Evolutionary conservation across 257 asterid species (phyloP), one percentile per base, ranked within the genome.

Genomic region (Penstemon davidsonii): DNA sequence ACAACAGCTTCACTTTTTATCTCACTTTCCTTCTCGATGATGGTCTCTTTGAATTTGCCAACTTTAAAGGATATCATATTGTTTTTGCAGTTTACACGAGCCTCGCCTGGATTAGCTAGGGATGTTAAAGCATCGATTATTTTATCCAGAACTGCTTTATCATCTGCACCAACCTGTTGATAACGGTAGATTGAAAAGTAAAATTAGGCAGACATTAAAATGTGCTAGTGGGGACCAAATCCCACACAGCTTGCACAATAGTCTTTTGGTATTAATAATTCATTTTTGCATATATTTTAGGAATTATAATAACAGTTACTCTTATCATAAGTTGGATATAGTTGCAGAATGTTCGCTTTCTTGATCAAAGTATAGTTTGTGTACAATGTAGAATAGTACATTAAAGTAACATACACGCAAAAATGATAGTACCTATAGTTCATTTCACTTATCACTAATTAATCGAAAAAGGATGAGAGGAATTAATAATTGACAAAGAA

Each of bases 151-250:
- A 79, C 82, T 7, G 74, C 79, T 75, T 84, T 78, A 74, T 93
- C 92, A 74, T 87, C 89, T 60, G 99, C 97, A 62, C 96, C 95
- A 75, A 93, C 86, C 97, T 92, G 81, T 77, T 66, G 61, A 74
- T 47, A 62, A 61, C 51, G 77, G 56, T 49, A 71, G 42, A 70
- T 25, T 25, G 33, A 25, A 25, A 25, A 25, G 33, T 25, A 25
- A 15, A 15, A 41, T 15, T 43, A 52, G 49, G 71, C 50, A 60
- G 33, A 25, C 33, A 25, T 25, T 25, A 25, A 25, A 25, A 25
- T 25, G 33, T 25, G 33, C 33, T 25, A 1, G 33, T 25, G 33
- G 33, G 33, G 33, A 25, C 33, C 33, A 25, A 25, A 25, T 25
- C 33, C 33, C 33, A 25, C 33, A 0, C 2, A 25, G 33, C 33